A percentile compares a stretch with the other conserved stretches of the same genome.
phyloP scores from a whole-genome alignment of 768 basidiomycete genomes.

The Epithele typhae region DNA sequence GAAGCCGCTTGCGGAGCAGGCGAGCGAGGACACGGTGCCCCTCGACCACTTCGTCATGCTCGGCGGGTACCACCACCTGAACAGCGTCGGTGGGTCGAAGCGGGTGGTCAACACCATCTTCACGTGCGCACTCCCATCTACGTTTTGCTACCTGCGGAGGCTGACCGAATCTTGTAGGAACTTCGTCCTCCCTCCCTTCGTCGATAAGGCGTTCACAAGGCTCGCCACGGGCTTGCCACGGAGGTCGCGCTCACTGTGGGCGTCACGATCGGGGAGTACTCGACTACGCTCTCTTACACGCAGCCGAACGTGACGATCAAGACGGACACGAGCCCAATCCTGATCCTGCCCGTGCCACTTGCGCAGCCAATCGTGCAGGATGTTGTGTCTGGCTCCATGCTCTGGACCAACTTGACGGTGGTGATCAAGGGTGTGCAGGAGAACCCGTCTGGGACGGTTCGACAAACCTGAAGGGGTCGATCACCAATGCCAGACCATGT shows the following conservation, averaged over 20 bases:
- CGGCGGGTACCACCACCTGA: constrained; percentile 62
- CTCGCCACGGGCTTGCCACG: no score
- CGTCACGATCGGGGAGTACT: constrained; percentile 62
- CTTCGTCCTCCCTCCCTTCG: constrained; percentile 59
- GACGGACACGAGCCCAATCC: constrained; percentile 57
- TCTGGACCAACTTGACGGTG: constrained; percentile 58
- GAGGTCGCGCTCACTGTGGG: constrained; percentile 54
- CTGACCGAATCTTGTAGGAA: constrained; percentile 37
- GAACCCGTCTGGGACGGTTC: constrained; percentile 55
- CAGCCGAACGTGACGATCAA: constrained; percentile 51
- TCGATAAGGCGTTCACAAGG: constrained; percentile 62
- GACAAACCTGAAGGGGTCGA: constrained; percentile 53
- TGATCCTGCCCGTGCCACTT: constrained; percentile 65
- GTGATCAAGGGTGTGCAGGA: constrained; percentile 56
- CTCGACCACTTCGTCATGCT: constrained; percentile 62
- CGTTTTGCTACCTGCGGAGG: no score
- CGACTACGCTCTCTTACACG: constrained; percentile 56
- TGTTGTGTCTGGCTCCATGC: constrained; percentile 51
- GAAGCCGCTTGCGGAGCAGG: constrained; percentile 59
- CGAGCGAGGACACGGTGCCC: constrained; percentile 53
- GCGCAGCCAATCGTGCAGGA: constrained; percentile 74
- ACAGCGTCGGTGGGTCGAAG: constrained; percentile 24
- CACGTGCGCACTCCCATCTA: constrained; percentile 35
- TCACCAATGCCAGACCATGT: constrained; percentile 73
- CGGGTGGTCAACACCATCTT: constrained; percentile 40